A percentile compares a stretch with the other conserved stretches of the same genome.
phyloP scores from a whole-genome alignment of 495 filamentous ascomycete species.

The Aspergillus taichungensis region DNA sequence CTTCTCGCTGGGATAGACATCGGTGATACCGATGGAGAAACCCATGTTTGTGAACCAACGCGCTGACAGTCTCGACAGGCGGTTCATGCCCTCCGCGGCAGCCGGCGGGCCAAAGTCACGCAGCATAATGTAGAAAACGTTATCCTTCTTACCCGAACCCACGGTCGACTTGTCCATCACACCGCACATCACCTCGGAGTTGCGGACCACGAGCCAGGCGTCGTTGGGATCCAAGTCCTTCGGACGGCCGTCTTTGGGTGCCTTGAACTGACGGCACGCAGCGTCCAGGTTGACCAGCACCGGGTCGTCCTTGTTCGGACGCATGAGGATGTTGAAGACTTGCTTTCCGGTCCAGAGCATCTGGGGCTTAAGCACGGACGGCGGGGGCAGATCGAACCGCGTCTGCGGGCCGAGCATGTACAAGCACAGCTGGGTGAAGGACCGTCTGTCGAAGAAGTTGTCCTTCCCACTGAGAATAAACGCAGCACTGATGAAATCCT shows the following conservation, averaged over 20 bases:
- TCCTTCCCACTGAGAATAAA: conserved; percentile 91
- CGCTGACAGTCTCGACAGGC: conserved; percentile 82
- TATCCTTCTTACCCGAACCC: conserved; percentile 94
- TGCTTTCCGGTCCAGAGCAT: conserved; percentile 97
- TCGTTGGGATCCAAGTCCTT: conserved; percentile 77
- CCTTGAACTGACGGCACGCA: conserved; percentile 73
- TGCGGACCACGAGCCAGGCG: conserved; percentile 81
- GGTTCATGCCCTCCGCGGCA: conserved; percentile 88
- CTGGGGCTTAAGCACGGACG: conserved; percentile 75
- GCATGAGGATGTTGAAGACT: conserved; percentile 91
- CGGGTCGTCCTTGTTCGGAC: conserved; percentile 68
- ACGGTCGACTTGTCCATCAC: conserved; percentile 96
- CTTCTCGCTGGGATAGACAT: conserved; percentile 71
- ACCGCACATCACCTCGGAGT: conserved; percentile 97
- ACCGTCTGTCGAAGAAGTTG: conserved; percentile 76
- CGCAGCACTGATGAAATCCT: conserved; percentile 95
- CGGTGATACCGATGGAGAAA: conserved; percentile 92
- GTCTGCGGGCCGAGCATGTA: conserved; percentile 85
- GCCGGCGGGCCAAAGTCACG: conserved; percentile 87
- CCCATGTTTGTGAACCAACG: conserved; percentile 82
- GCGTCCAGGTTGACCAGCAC: conserved; percentile 90
- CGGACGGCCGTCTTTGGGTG: conserved; percentile 38
- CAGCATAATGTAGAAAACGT: conserved; percentile 91
- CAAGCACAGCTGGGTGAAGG: conserved; percentile 80
- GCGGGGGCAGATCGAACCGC: conserved; percentile 77